Evolutionary conservation across 2,329 filamentous ascomycete species (phyloP).

Genomic region (Neonectria hederae): DNA sequence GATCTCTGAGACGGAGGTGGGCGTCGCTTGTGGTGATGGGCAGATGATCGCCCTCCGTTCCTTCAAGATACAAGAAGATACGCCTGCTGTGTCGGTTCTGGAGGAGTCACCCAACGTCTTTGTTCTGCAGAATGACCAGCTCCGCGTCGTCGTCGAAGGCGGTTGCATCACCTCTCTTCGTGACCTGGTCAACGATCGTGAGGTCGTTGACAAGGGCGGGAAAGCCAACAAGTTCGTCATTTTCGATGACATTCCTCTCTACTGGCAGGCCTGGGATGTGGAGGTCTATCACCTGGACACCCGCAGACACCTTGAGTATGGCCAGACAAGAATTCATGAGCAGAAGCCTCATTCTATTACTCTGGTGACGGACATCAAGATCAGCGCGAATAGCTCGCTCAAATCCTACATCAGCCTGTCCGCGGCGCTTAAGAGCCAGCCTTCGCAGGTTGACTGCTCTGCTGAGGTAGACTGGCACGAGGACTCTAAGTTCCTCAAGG

Average conservation of each 20-base stretch:
- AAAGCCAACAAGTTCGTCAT: slow-evolving; percentile 93
- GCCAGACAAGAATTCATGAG: slow-evolving; percentile 76
- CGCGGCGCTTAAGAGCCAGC: slow-evolving; percentile 68
- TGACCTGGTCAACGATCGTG: slow-evolving; percentile 76
- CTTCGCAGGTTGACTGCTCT: slow-evolving; percentile 77
- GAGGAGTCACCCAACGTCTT: slow-evolving; percentile 71
- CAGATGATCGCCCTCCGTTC: slow-evolving; percentile 60
- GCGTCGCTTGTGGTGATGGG: slow-evolving; percentile 66
- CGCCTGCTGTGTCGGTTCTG: slow-evolving; percentile 61
- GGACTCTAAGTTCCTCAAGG: slow-evolving; percentile 97
- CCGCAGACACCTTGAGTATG: slow-evolving; percentile 76
- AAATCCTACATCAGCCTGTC: slow-evolving; percentile 85
- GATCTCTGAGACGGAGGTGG: slow-evolving; percentile 63
- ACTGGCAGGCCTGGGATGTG: slow-evolving; percentile 98
- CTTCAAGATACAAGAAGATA: slow-evolving; percentile 57
- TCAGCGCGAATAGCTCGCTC: slow-evolving; percentile 87
- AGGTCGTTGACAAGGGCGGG: slow-evolving; percentile 76
- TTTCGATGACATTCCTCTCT: slow-evolving; percentile 96
- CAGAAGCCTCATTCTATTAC: slow-evolving; percentile 79
- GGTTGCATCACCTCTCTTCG: slow-evolving; percentile 87
- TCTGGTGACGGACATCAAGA: slow-evolving; percentile 83
- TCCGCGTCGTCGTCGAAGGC: slow-evolving; percentile 75
- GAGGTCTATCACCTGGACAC: slow-evolving; percentile 95
- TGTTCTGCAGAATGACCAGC: slow-evolving; percentile 80
- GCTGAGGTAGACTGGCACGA: slow-evolving; percentile 97